Conservation (phyloP, 2,329 filamentous ascomycete species). For the Eurotiales sp. region DNA sequence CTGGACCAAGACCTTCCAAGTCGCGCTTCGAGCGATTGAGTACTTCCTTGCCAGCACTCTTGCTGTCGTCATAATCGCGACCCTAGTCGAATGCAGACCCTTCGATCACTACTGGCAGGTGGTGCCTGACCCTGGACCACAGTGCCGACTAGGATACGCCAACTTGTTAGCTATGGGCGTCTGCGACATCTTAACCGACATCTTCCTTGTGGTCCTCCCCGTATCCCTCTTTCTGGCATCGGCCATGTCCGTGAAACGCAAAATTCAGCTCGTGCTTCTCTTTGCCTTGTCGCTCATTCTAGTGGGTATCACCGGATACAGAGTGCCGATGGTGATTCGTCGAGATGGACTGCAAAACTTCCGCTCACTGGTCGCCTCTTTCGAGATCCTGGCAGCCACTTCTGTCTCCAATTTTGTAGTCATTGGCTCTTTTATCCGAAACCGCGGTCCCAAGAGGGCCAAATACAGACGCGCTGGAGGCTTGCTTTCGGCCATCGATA, state of each 20-base stretch:
- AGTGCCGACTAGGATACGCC: slow-evolving; percentile 80
- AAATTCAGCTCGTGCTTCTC: slow-evolving; percentile 71
- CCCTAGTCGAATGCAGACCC: slow-evolving; percentile 77
- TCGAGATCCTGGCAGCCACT: slow-evolving; percentile 86
- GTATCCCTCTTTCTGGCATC: slow-evolving; percentile 82
- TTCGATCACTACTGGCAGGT: slow-evolving; percentile 76
- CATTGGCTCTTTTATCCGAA: slow-evolving; percentile 86
- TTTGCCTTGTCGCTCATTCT: slow-evolving; percentile 82
- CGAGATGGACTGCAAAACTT: slow-evolving; percentile 74
- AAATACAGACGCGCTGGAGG: slow-evolving; percentile 60
- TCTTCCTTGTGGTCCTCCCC: slow-evolving; percentile 82
- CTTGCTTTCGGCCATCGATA: slow-evolving; percentile 47
- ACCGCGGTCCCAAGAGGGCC: slow-evolving; percentile 83
- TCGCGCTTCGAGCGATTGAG: slow-evolving; percentile 67
- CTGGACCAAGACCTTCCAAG: slow-evolving; percentile 74
- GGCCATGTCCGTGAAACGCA: slow-evolving; percentile 70
- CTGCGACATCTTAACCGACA: slow-evolving; percentile 82
- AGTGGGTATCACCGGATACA: slow-evolving; percentile 73
- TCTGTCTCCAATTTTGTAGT: slow-evolving; percentile 84
- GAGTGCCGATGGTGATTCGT: slow-evolving; percentile 73
- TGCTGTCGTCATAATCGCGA: slow-evolving; percentile 72
- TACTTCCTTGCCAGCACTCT: slow-evolving; percentile 76
- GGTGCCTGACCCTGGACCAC: slow-evolving; percentile 76
- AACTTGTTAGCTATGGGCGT: slow-evolving; percentile 88
- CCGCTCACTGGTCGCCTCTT: slow-evolving; percentile 80